Evolutionary conservation across 805 yeast species (phyloP), one percentile per base, ranked within the genome.

Genomic region (Myxozyma melibiosi): DNA sequence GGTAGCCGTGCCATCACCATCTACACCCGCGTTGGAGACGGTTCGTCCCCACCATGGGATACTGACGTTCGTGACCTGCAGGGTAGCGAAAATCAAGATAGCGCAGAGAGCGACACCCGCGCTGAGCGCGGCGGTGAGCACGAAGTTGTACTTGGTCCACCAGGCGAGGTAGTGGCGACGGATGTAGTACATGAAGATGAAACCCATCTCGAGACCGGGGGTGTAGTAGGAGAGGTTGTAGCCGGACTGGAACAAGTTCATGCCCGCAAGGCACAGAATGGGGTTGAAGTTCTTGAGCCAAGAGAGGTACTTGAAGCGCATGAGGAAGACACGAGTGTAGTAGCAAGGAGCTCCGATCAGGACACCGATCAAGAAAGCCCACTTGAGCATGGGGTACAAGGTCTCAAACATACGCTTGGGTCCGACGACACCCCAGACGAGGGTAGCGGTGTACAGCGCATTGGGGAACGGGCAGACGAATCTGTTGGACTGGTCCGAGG

Each of bases 11-110:
- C 40, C 40, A 22, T 53, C 44, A 2, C 65, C 68, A 7, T 46
- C 70, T 8, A 64, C 47, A 9, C 68, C 68, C 9, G 58, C 57
- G 8, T 22, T 46, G 6, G 18, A 63, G 6, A 73, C 77, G n/a
- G 57, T 68, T 55, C 82, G 83, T 1, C 90, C 90, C 90, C 90
- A 85, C 90, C 90, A 85, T 39, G 70, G 59, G 13, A 84, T 51
- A 3, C 67, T 59, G 27, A 71, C 73, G 2, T 74, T 72, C 45
- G 80, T 75, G 65, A 76, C 81, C 56, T 74, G 72, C 3, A 77
- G 76, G 0, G 80, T 71, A 65, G 82, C 81, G 71, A 85, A 85
- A 37, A 84, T 79, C 54, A 84, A 70, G 43, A 83, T 71, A 0
- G 81, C 83, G 56, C 84, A 74, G 60, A 84, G 76, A 1, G 87